A percentile compares a stretch with the other conserved stretches of the same genome.
These are phyloP conservation scores for Pisolithus albus DNA, from an alignment of 768 basidiomycete species.

Conservation along the genomic window DNA sequence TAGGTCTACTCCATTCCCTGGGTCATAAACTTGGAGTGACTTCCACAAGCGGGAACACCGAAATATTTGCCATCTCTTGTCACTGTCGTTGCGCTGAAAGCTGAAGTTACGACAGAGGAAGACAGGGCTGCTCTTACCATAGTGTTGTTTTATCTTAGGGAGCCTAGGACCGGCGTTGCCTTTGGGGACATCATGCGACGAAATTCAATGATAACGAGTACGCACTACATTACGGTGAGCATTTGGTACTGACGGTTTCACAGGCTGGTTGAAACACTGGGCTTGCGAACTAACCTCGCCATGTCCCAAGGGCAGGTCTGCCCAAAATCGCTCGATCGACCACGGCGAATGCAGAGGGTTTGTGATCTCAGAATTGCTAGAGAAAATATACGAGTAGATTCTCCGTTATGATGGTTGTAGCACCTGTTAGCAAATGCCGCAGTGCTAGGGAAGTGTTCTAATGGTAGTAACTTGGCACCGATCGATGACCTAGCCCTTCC, in stretches of 20 bases:
- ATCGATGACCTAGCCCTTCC: too few species aligned
- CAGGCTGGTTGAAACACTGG: conserved; percentile 57
- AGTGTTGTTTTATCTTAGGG: conserved; percentile 49
- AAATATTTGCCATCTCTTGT: conserved; percentile 32
- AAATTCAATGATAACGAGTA: conserved; percentile 50
- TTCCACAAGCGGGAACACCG: conserved; percentile 42
- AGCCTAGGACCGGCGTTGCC: conserved; percentile 55
- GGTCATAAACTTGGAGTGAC: conserved; percentile 76
- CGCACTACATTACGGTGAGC: conserved; percentile 15
- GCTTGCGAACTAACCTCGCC: conserved; percentile 48
- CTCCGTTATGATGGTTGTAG: background rate
- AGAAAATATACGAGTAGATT: conserved; percentile 34
- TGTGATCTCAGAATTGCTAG: conserved; percentile 43
- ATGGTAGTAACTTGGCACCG: too few species aligned
- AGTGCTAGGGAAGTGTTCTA: too few species aligned
- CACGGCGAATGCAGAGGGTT: conserved; percentile 25
- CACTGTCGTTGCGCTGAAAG: conserved; percentile 53
- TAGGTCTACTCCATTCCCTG: conserved; percentile 72
- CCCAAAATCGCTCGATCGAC: conserved; percentile 39
- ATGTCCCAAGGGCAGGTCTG: conserved; percentile 53
- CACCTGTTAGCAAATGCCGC: too few species aligned
- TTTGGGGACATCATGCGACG: conserved; percentile 57
- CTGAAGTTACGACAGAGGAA: conserved; percentile 49
- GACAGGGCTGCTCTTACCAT: conserved; percentile 56
- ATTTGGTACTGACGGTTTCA: conserved; percentile 4